These are phyloP conservation scores for Gastrolobium villosum DNA, from an alignment of 306 rosid species.

Conservation along the genomic window DNA sequence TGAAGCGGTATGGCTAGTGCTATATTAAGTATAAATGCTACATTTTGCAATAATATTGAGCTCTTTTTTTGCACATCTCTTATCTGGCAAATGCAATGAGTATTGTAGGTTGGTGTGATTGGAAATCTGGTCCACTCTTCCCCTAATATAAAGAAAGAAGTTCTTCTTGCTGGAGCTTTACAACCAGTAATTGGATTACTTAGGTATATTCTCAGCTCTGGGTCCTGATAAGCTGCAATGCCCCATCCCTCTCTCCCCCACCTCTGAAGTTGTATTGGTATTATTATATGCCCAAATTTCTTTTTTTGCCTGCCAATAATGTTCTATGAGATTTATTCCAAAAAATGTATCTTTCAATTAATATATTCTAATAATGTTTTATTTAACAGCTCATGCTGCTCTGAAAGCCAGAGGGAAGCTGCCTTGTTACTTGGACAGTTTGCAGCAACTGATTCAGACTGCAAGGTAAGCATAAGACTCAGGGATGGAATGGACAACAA, in stretches of 20 bases:
- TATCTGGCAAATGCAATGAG: conserved; percentile 46
- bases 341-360: conserved; percentile 18
- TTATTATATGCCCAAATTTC: background rate
- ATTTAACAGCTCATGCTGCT: conserved; percentile 84
- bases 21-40: conserved; percentile 23
- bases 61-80: conserved; percentile 40
- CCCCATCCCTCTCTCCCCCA: background rate
- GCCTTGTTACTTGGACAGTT: conserved; percentile 98
- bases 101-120: conserved; percentile 92
- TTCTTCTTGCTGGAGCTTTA: conserved; percentile 93
- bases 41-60: conserved; percentile 30
- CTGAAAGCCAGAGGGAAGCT: conserved; percentile 99
- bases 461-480: conserved; percentile 70
- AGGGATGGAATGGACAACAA: conserved; percentile 18
- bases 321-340: conserved; percentile 2
- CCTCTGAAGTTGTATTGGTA: conserved; percentile 14
- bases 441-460: conserved; percentile 98
- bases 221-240: conserved; percentile 31
- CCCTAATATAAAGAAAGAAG: conserved; percentile 95
- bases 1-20: conserved; percentile 81
- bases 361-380: conserved; percentile 39
- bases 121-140: conserved; percentile 99
- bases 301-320: conserved; percentile 16
- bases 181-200: conserved; percentile 99
- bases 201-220: conserved; percentile 60